These are phyloP conservation scores for Plasmopara halstedii DNA, from an alignment of 352 stramenopile genomes.

Conservation along the genomic window DNA sequence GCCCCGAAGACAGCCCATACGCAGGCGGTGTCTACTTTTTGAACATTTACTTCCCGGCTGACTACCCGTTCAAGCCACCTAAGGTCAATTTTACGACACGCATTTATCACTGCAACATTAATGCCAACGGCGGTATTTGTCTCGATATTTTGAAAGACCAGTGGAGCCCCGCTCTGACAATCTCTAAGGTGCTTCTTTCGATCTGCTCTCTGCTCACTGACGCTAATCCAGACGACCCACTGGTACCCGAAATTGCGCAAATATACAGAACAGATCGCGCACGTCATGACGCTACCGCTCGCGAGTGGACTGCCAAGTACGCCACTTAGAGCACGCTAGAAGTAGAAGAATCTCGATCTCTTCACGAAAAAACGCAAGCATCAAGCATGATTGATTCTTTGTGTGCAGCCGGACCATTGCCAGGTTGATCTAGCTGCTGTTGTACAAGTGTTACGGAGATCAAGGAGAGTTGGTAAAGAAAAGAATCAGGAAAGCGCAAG, in stretches of 20 bases:
- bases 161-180: conserved; percentile 98
- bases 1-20: conserved; percentile 97
- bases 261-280: conserved; percentile 92
- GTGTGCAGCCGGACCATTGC: background rate
- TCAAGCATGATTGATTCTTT: background rate
- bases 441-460: conserved; percentile 6
- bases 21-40: conserved; percentile 97
- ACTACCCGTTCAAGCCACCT: conserved; percentile 99
- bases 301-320: conserved; percentile 98
- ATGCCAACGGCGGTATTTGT: conserved; percentile 99
- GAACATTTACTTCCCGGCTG: conserved; percentile 98
- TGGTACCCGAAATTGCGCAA: conserved; percentile 90
- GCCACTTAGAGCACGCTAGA: conserved; percentile 89
- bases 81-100: conserved; percentile 99
- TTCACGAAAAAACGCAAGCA: conserved; percentile 3
- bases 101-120: conserved; percentile 99
- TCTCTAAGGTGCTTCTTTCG: conserved; percentile 98
- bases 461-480: conserved; percentile 20
- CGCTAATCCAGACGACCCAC: conserved; percentile 98
- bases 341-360: conserved; percentile 26
- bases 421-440: conserved; percentile 4
- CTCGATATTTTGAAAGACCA: conserved; percentile 99
- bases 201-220: conserved; percentile 99
- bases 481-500: conserved; percentile 28
- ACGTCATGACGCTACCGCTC: conserved; percentile 92